Evolutionary conservation across 768 basidiomycete species (phyloP).

Genomic region (Neoboletus brunneissimus): DNA sequence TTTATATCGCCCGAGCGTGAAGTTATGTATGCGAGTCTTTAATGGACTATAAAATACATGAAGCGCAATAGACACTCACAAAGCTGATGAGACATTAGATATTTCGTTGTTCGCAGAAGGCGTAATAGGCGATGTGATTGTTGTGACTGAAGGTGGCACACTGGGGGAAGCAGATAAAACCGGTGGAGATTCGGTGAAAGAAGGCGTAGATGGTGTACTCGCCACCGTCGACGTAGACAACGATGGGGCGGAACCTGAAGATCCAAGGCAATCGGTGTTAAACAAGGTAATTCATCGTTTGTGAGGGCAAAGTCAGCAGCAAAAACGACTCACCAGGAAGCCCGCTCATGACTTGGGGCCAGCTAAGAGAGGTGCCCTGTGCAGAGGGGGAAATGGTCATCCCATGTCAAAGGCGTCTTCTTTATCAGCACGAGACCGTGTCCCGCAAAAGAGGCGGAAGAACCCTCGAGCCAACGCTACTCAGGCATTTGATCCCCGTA

Average conservation of each 20-base stretch:
- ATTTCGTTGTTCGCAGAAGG: background rate
- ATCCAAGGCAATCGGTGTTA: background rate
- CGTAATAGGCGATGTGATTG: background rate
- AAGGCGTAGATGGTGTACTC: background rate
- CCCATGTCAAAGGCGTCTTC: background rate
- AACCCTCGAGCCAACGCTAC: background rate
- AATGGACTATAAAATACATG: background rate
- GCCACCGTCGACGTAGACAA: background rate
- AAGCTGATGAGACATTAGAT: background rate
- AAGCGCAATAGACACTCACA: slow-evolving; percentile 2
- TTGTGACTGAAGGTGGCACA: background rate
- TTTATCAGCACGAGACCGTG: background rate
- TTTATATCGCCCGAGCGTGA: background rate
- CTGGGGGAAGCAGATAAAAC: background rate
- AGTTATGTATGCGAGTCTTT: background rate
- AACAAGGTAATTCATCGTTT: background rate
- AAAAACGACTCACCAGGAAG: background rate
- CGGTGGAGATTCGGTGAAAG: background rate
- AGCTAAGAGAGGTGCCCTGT: background rate
- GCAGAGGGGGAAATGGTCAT: background rate
- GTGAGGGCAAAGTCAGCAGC: background rate
- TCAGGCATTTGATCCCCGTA: background rate
- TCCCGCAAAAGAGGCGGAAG: background rate
- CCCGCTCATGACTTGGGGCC: background rate
- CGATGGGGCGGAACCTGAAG: background rate